These are phyloP conservation scores for Magnusiomyces tetraspermus DNA, from an alignment of 1,139 yeast genomes.

Conservation along the genomic window DNA sequence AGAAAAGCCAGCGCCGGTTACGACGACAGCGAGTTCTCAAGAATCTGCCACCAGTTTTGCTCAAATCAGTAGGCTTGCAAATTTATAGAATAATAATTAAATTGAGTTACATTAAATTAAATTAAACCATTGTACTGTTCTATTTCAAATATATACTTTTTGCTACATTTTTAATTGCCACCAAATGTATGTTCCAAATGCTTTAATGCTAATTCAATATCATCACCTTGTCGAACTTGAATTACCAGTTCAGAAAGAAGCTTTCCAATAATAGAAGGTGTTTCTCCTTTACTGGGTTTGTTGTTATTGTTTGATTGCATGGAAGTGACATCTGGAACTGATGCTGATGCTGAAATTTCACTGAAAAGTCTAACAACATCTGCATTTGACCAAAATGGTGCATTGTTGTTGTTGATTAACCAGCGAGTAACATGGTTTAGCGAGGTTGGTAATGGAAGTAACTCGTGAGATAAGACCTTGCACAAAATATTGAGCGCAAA, in stretches of 20 bases:
- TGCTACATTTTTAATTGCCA: background rate
- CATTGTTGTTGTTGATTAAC: conserved; percentile 18
- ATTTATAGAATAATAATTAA: no score
- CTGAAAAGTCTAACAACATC: conserved; percentile 19
- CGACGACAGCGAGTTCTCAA: background rate
- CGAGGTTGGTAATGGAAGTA: conserved; percentile 20
- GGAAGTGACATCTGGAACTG: conserved; percentile 1
- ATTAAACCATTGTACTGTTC: background rate
- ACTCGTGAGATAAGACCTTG: conserved; percentile 21
- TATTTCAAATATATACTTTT: background rate
- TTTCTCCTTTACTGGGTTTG: background rate
- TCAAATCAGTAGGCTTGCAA: no score
- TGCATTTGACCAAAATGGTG: conserved; percentile 18
- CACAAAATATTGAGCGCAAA: conserved; percentile 19
- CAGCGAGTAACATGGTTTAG: conserved; percentile 19
- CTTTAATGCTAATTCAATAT: conserved; percentile 7
- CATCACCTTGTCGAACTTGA: conserved; percentile 11
- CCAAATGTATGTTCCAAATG: conserved; percentile 9
- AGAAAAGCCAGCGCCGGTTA: background rate
- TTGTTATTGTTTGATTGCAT: background rate
- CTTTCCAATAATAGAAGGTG: conserved; percentile 5
- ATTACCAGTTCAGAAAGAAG: conserved; percentile 7
- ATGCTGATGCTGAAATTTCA: background rate
- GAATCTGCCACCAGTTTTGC: background rate
- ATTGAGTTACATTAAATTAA: background rate